A percentile compares a stretch with the other conserved stretches of the same genome.
phyloP scores from a whole-genome alignment of 306 rosid species.

The Quercus glauca region DNA sequence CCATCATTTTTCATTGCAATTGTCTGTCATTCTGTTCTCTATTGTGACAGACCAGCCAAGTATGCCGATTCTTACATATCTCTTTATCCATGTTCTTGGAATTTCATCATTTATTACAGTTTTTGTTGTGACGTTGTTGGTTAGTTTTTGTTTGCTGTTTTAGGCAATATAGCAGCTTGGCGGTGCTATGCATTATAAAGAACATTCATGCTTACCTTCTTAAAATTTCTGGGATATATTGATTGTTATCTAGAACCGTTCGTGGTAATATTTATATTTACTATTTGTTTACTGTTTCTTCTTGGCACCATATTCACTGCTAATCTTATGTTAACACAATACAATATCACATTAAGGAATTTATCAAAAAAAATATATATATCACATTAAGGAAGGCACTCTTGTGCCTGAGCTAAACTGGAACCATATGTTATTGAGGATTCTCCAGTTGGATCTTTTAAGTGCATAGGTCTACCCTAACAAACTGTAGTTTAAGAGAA shows the following conservation, averaged over 20 bases:
- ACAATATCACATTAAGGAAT: background rate
- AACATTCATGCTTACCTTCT: background rate
- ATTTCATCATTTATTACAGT: background rate
- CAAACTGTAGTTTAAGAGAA: background rate
- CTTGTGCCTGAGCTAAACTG: background rate
- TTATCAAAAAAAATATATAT: too few relatives aligned
- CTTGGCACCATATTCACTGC: background rate
- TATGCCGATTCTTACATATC: background rate
- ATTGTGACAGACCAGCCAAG: background rate
- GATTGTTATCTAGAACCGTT: constrained; percentile 1
- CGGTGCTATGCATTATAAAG: background rate
- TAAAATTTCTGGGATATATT: constrained; percentile 5
- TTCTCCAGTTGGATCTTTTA: background rate
- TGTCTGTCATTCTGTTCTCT: background rate
- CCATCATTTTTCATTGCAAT: background rate
- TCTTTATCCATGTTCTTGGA: constrained; percentile 10
- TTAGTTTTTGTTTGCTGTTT: background rate
- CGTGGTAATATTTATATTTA: background rate
- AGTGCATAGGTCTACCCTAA: background rate
- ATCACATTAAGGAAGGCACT: background rate
- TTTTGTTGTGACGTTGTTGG: background rate
- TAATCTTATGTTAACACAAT: background rate
- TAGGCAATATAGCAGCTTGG: background rate
- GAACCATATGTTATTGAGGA: background rate
- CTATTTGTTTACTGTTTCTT: background rate